Evolutionary conservation across 805 yeast genomes (phyloP).

Genomic region (Cyberlindnera amylophila): DNA sequence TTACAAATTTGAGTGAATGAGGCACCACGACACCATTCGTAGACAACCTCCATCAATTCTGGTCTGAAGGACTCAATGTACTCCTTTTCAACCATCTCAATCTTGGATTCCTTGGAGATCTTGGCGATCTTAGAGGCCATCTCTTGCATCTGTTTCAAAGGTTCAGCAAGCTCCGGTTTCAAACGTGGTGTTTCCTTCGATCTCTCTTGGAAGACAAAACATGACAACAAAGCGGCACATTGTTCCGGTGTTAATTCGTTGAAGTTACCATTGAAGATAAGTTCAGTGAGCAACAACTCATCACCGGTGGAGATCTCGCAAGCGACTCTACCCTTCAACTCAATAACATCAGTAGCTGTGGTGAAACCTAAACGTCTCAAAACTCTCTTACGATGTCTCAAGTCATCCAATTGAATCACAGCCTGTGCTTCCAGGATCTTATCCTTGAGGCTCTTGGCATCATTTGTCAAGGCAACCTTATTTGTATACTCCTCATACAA

Average conservation of each 20-base stretch:
- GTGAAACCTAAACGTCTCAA: constrained; percentile 88
- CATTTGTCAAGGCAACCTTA: constrained; percentile 58
- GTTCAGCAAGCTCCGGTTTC: constrained; percentile 89
- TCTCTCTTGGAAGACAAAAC: constrained; percentile 96
- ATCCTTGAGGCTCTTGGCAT: constrained; percentile 55
- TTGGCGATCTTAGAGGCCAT: constrained; percentile 91
- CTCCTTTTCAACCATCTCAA: constrained; percentile 87
- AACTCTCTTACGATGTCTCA: constrained; percentile 89
- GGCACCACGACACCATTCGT: constrained; percentile 95
- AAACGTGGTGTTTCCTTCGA: constrained; percentile 84
- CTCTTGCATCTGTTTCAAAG: constrained; percentile 80
- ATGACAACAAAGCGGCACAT: constrained; percentile 86
- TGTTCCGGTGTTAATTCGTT: constrained; percentile 85
- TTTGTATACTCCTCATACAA: constrained; percentile 60
- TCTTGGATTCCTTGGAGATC: constrained; percentile 81
- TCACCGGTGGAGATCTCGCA: constrained; percentile 92
- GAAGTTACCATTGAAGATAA: constrained; percentile 93
- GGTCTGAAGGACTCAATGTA: constrained; percentile 89
- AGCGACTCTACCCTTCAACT: constrained; percentile 95
- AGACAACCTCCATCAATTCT: constrained; percentile 95
- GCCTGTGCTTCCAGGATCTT: constrained; percentile 83
- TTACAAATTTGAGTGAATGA: constrained; percentile 94
- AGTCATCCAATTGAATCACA: constrained; percentile 89
- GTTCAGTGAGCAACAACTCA: constrained; percentile 80
- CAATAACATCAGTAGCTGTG: constrained; percentile 83